Evolutionary conservation across 495 filamentous ascomycete genomes (phyloP).

Genomic region (Polyplosphaeria fusca): DNA sequence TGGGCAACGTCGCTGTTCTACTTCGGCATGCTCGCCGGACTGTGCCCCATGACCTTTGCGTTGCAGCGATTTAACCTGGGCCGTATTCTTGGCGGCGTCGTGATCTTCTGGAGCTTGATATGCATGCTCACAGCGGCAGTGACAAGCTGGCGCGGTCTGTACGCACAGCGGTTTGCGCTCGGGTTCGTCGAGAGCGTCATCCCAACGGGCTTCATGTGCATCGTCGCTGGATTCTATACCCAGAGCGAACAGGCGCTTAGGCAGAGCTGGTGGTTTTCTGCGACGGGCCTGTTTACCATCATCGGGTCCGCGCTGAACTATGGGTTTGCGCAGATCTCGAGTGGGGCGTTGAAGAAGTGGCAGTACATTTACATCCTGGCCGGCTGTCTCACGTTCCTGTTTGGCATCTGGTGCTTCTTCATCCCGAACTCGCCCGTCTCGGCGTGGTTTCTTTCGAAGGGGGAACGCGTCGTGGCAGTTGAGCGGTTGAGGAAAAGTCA

Average conservation of each 20-base stretch:
- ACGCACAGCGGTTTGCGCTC: conserved; percentile 67
- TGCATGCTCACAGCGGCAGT: conserved; percentile 69
- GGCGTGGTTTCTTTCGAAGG: conserved; percentile 53
- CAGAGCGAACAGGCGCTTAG: conserved; percentile 64
- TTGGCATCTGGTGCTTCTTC: conserved; percentile 60
- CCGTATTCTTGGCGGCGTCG: conserved; percentile 59
- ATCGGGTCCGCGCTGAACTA: conserved; percentile 67
- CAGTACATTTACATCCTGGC: conserved; percentile 69
- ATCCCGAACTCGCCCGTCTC: conserved; percentile 53
- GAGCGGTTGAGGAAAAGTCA: conserved; percentile 53
- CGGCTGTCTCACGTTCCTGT: conserved; percentile 60
- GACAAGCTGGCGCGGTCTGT: conserved; percentile 61
- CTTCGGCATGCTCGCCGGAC: conserved; percentile 70
- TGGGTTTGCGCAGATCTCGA: conserved; percentile 62
- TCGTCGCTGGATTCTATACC: conserved; percentile 63
- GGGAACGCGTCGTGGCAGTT: conserved; percentile 53
- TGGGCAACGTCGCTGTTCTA: conserved; percentile 80
- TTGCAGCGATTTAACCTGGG: conserved; percentile 63
- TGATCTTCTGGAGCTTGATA: conserved; percentile 64
- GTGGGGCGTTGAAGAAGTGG: conserved; percentile 56
- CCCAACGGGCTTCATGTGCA: conserved; percentile 66
- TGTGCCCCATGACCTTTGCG: conserved; percentile 68
- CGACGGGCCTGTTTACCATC: conserved; percentile 64
- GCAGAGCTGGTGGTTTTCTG: conserved; percentile 68
- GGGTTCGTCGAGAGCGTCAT: conserved; percentile 67